Evolutionary conservation across 352 stramenopile genomes (phyloP), one percentile per base, ranked within the genome.

Genomic region (Phytophthora uliginosa): DNA sequence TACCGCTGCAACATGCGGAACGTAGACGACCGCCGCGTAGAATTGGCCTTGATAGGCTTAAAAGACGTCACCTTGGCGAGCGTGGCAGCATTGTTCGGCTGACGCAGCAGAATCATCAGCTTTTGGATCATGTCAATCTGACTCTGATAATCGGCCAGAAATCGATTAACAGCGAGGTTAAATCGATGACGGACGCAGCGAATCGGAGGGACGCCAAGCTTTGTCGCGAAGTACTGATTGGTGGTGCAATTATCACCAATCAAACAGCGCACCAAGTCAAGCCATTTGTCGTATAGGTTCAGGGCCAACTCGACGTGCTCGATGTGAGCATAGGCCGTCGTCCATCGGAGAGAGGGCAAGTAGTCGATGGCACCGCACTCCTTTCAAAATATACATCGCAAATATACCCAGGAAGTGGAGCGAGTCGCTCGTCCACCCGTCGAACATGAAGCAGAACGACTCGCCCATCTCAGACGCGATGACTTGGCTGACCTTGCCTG

Each of bases 1-100:
- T 65, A 71, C 31, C 54, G 63, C 20, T 71, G 5, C 22, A 71
- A 47, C 54, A 59, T 71, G 22, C 4, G 6, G 22, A 36, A 59
- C 7, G 55, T 50, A 6, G 54, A 71, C 17, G 38, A 65, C 53
- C 63, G 59, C 2, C 34, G 40, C 0, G 40, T 65, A 12, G 34
- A 54, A 18, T 52, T 65, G 1, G 54, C 38, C 50, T 65, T 65
- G 22, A 58, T 50, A n/a, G 54, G 38, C 24, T 63, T 64, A 6
- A 59, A 13, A 8, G 40, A 6, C 1, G 4, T 48, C 17, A 5
- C 40, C 17, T 15, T 12, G 10, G 8, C 13, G 0, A 40, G 1
- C 10, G 13, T 15, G 10, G 34, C 34, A 15, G 34, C 34, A 4
- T 40, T 17, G 34, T 40, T 40, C 6, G 28, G 28, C 28, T 31